Base-by-base conservation (phyloP, 2,329 filamentous ascomycete species). In the Venturia aucupariae region DNA sequence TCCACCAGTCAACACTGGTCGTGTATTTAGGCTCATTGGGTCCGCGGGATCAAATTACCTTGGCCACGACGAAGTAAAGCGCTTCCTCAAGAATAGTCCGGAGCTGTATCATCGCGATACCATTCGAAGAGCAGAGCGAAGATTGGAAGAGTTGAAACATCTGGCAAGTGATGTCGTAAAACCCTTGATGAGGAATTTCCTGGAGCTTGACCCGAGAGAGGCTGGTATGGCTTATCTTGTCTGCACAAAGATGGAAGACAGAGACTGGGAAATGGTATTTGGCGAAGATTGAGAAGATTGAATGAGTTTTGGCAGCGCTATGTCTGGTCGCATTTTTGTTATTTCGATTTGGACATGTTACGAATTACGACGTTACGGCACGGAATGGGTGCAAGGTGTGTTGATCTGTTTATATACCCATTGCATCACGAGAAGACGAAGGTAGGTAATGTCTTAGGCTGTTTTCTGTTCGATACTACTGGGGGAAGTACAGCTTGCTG, bases 51-150 rank as follows among this genome's bases (percentile, higher is more conserved):
- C 81, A 11, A 80, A 82, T 0, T 97, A 94, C 72, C 84, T 97
- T 5, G 76, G 80, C 1, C 91, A 93, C 73, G 92, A 96, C 68
- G 92, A 96, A 68, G 89, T 93, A 73, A 97, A 96, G 75, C 85
- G 86, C 27, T 97, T 97, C 71, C 82, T 97, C 62, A 95, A 96
- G 74, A 79, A 93, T 27, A 87, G 85, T 13, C 89, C 90, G 0
- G 89, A 94, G 24, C 76, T 93, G 8, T 96, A 97, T 76, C 90
- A 84, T 55, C 83, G 92, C 22, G 92, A 97, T n/a, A 93, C 90
- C 67, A 76, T 97, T 60, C 85, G 88, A 66, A 82, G 89, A 4
- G 96, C 97, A 69, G 93, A 97, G 78, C 86, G 89, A 71, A 84
- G 91, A 64, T 83, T 97, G 69, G 91, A 96, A 66, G 92, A 97